phyloP scores from a whole-genome alignment of 2,329 filamentous ascomycete genomes.

The Cladorrhinum sp. region DNA sequence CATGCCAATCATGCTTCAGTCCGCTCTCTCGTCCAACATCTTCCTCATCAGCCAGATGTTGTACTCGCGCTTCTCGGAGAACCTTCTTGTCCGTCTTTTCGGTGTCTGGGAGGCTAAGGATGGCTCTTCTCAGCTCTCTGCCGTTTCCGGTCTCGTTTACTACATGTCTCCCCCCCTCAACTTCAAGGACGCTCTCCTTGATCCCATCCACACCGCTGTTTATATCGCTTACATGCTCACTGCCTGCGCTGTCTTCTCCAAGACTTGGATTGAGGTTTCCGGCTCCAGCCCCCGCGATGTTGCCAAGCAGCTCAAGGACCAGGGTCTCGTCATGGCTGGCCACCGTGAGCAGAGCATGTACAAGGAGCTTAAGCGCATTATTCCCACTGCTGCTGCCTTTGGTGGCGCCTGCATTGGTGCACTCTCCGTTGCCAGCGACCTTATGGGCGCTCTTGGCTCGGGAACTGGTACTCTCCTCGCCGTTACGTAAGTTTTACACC shows the following conservation, averaged over 20 bases:
- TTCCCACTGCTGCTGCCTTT: conserved; percentile 95
- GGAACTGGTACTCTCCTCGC: conserved; percentile 97
- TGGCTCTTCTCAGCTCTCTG: conserved; percentile 91
- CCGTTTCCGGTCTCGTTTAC: conserved; percentile 91
- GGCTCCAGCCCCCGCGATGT: conserved; percentile 97
- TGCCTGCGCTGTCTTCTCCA: conserved; percentile 92
- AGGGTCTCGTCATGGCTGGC: conserved; percentile 98
- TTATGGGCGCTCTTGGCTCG: conserved; percentile 91
- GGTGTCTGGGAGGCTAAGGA: conserved; percentile 98
- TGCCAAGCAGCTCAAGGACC: conserved; percentile 99
- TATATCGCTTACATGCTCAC: conserved; percentile 98
- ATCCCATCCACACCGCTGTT: conserved; percentile 92
- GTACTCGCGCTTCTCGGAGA: conserved; percentile 98
- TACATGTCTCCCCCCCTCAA: conserved; percentile 99
- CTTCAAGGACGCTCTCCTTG: conserved; percentile 94
- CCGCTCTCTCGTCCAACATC: conserved; percentile 95
- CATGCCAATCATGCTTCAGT: conserved; percentile 99
- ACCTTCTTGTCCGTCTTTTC: conserved; percentile 94
- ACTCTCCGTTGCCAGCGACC: conserved; percentile 90
- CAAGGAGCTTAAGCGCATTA: conserved; percentile 99
- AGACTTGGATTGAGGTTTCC: conserved; percentile 99
- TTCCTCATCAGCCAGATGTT: conserved; percentile 99
- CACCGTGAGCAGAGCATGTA: conserved; percentile 99
- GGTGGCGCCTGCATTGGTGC: conserved; percentile 99
- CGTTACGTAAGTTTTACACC: conserved; percentile 75